Evolutionary conservation across 116 monocot species (phyloP).

Genomic region (Cymodocea nodosa): DNA sequence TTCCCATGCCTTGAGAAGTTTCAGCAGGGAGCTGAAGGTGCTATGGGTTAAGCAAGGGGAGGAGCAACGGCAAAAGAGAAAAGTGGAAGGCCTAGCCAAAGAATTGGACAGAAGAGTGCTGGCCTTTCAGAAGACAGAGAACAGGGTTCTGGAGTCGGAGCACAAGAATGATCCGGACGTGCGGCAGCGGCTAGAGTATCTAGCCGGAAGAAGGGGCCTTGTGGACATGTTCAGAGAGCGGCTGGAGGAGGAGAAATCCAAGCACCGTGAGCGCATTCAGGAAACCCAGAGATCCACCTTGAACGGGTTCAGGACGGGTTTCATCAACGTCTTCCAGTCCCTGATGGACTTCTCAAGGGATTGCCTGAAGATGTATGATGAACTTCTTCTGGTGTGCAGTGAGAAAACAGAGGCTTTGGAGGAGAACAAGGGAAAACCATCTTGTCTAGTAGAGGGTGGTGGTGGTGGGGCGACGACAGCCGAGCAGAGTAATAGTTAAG

Average conservation of each 20-base stretch:
- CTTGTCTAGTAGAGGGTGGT: constrained; percentile 21
- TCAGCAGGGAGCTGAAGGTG: constrained; percentile 43
- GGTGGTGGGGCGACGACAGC: neutral
- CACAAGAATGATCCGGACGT: constrained; percentile 41
- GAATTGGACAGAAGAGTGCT: constrained; percentile 51
- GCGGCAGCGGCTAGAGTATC: constrained; percentile 38
- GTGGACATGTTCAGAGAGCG: constrained; percentile 39
- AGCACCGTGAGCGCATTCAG: constrained; percentile 63
- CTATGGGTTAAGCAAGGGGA: constrained; percentile 75
- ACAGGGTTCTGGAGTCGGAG: constrained; percentile 54
- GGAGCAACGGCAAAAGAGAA: constrained; percentile 90
- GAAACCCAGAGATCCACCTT: constrained; percentile 61
- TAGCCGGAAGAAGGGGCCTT: constrained; percentile 52
- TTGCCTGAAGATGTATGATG: constrained; percentile 42
- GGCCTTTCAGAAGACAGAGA: constrained; percentile 57
- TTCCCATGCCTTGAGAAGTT: constrained; percentile 44
- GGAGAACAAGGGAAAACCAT: constrained; percentile 17
- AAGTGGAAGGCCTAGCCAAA: constrained; percentile 66
- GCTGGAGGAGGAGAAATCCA: constrained; percentile 64
- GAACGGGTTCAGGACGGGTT: constrained; percentile 60
- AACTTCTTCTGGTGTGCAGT: constrained; percentile 23
- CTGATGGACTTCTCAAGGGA: constrained; percentile 62
- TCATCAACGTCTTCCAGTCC: constrained; percentile 51
- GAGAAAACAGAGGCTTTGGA: constrained; percentile 19
- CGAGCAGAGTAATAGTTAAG: constrained; percentile 6